Base-by-base conservation (phyloP, 176 grass and related monocot species). In the Tillandsia leiboldiana region DNA sequence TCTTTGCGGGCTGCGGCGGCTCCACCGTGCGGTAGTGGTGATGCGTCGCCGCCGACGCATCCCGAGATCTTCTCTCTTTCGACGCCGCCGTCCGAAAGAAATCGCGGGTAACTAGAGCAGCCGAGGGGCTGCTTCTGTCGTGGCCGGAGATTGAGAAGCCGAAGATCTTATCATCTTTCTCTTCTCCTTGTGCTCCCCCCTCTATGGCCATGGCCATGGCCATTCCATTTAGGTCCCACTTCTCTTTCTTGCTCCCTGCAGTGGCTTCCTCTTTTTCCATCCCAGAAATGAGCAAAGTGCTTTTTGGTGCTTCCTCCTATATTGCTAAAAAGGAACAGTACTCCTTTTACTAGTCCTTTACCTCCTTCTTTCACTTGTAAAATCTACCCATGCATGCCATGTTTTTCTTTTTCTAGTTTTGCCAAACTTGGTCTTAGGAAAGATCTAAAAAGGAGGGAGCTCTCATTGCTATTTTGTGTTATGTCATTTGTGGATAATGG, bases 81-180 rank as follows among this genome's bases (percentile, higher is more conserved):
- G 1, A 3, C 48, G 1, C 8, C 11, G 78, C 29, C 67, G 68
- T 70, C 20, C 85, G 89, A 47, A 92, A 92, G 67, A 92, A 73
- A 72, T 91, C 82, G 69, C 77, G 84, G 51, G 88, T 91, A 51
- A 82, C 75, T 64, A 57, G 9, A 26, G 26, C 51, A 7, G 33
- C 5, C 33, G 33, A 42, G 26, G 63, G 10, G 47, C 49, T n/a
- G 59, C 65, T 49, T 49, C 64, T 8, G 28, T 65, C 9, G 63
- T 24, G 27, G 24, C 61, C 65, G 33, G 33, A 42, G 33, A 73
- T 48, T 12, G 14, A 20, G 53, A 70, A 47, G 70, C 81, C 51
- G 18, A 74, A 84, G 70, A 76, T 42, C 28, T 73, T 73, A 1
- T 18, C 69, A 51, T 15, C 52, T n/a, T 48, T 57, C 18, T 18